phyloP scores from a whole-genome alignment of 495 filamentous ascomycete species.

The Penicillium desertorum region DNA sequence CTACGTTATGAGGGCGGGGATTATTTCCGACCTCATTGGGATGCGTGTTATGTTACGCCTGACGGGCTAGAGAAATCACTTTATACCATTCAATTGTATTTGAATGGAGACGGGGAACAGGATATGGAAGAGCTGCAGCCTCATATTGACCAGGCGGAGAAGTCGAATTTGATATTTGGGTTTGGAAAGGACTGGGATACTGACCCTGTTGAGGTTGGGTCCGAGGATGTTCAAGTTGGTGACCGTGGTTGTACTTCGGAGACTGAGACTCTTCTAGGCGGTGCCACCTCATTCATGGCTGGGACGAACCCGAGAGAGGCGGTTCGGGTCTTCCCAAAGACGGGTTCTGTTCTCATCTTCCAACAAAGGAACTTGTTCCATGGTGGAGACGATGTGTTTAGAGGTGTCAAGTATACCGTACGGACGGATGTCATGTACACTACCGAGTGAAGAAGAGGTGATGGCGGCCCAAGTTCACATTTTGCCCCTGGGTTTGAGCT shows the following conservation, averaged over 20 bases:
- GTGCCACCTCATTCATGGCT: constrained; percentile 62
- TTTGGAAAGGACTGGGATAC: constrained; percentile 16
- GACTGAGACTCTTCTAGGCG: constrained; percentile 44
- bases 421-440: constrained; percentile 75
- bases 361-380: constrained; percentile 70
- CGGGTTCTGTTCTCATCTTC: constrained; percentile 72
- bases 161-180: constrained; percentile 14
- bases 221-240: background rate
- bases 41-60: constrained; percentile 64
- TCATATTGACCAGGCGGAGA: constrained; percentile 24
- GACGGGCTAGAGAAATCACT: constrained; percentile 59
- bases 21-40: constrained; percentile 78
- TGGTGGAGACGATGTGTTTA: constrained; percentile 68
- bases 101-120: constrained; percentile 61
- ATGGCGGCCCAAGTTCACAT: background rate
- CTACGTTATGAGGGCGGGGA: constrained; percentile 73
- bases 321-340: constrained; percentile 66
- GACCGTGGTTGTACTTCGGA: background rate
- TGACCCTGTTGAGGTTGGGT: constrained; percentile 12
- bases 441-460: background rate
- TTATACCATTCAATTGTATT: constrained; percentile 81
- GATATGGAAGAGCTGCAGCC: constrained; percentile 34
- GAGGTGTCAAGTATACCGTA: constrained; percentile 75
- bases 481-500: background rate
- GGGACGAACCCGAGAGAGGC: constrained; percentile 41